Percentiles rank a stretch among this genome's conserved stretches.
Evolutionary conservation across 1,284 basidiomycete genomes (phyloP).

Genomic region (Porogramme epimiltina): DNA sequence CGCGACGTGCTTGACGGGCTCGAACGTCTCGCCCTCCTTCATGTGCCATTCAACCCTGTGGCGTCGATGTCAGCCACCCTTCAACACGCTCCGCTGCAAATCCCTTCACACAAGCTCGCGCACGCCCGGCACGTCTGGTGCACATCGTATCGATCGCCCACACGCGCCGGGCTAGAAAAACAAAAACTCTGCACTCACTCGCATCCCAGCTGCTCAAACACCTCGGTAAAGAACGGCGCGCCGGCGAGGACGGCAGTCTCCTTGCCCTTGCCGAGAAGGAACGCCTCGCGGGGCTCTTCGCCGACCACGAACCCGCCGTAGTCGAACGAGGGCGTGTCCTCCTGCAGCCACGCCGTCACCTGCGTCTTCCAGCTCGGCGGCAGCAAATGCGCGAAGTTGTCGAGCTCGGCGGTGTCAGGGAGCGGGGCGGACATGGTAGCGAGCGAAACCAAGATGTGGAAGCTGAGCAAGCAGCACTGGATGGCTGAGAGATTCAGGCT

Average conservation of each 20-base stretch:
- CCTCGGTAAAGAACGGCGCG: constrained; percentile 93
- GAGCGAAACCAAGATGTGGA: too few species aligned
- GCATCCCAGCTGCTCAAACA: constrained; percentile 91
- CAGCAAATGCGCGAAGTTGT: constrained; percentile 71
- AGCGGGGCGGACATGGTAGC: constrained; percentile 23
- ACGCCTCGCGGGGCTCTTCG: constrained; percentile 84
- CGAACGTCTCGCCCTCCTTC: constrained; percentile 80
- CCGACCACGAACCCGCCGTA: constrained; percentile 98
- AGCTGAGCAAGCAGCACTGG: too few species aligned
- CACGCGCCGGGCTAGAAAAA: not conserved
- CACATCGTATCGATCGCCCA: too few species aligned
- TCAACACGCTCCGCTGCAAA: not conserved
- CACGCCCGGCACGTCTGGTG: too few species aligned
- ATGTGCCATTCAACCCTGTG: constrained; percentile 91
- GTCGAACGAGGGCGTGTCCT: constrained; percentile 97
- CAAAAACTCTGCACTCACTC: constrained; percentile 54
- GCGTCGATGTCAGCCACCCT: constrained; percentile 1
- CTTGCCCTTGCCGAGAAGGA: constrained; percentile 86
- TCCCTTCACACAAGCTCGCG: too few species aligned
- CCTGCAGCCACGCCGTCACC: constrained; percentile 83
- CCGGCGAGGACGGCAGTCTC: constrained; percentile 86
- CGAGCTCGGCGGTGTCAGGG: constrained; percentile 21
- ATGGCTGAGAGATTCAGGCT: too few species aligned
- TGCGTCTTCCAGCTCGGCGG: constrained; percentile 90
- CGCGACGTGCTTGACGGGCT: constrained; percentile 87